Base-by-base conservation (phyloP, 2,329 filamentous ascomycete genomes). In the Botrytis sinoallii region DNA sequence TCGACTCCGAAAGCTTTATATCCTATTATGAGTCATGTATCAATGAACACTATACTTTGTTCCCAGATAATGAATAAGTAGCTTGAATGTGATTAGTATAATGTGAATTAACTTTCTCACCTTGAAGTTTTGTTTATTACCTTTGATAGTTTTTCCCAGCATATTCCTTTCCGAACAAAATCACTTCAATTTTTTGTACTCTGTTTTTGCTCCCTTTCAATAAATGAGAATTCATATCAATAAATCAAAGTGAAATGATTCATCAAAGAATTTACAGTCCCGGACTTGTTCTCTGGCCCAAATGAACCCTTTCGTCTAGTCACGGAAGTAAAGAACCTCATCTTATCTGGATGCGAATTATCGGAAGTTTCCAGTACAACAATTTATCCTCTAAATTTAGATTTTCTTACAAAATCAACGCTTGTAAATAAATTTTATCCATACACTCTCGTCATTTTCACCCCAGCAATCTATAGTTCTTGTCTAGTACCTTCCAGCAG, bases 261-360 rank as follows among this genome's bases (percentile, higher is more conserved):
- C 14, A 18, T 55, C 0, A 14, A 0, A 18, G 4, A 0, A 29
- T 8, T 3, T 16, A 18, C 1, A 29, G 3, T 14, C 3, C 0
- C 0, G 5, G 3, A 3, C 14, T 55, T 29, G n/a, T 55, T 29
- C 5, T 16, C 4, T 18, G n/a, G 29, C 14, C 6, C 6, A 18
- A 18, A 8, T 18, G 3, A 55, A 3, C 52, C 2, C 14, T 16
- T 29, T 29, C n/a, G 16, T 3, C 5, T 55, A 18, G 18, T 55
- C 6, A 18, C 3, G 2, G 7, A 14, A 18, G 3, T 3, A 55
- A 3, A 8, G 14, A n/a, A 55, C 1, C 16, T 8, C 6, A 29
- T 55, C 3, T 1, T 0, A 4, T 7, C 3, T 7, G 22, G 7
- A 16, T 1, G 4, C 8, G 2, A 29, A 29, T 14, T 14, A 29